These are phyloP conservation scores for Arachnomyces sp. DNA, from an alignment of 2,329 filamentous ascomycete species.

Conservation along the genomic window DNA sequence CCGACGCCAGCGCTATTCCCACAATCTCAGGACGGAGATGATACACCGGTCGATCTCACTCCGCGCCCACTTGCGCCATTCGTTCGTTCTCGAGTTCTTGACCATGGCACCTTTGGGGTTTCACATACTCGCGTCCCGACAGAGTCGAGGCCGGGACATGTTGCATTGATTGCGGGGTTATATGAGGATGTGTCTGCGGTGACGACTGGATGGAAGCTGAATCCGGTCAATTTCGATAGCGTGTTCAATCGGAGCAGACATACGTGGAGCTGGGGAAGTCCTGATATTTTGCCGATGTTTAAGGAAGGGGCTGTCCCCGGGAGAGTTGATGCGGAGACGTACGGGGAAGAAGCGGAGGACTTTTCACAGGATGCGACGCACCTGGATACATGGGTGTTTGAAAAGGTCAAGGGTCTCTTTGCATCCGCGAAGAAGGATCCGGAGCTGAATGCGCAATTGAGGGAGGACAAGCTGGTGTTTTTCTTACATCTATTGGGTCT, in stretches of 20 bases:
- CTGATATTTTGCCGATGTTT: conserved; percentile 97
- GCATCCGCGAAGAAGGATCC: conserved; percentile 68
- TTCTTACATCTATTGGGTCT: conserved; percentile 89
- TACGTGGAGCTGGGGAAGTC: conserved; percentile 98
- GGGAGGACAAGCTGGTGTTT: conserved; percentile 83
- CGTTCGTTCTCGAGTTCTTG: conserved; percentile 77
- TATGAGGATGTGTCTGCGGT: conserved; percentile 98
- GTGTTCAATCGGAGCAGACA: conserved; percentile 95
- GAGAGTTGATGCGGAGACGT: conserved; percentile 77
- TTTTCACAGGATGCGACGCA: conserved; percentile 74
- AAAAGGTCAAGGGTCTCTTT: conserved; percentile 83
- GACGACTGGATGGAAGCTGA: conserved; percentile 96
- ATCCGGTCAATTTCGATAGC: conserved; percentile 96
- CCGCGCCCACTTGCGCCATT: conserved; percentile 83
- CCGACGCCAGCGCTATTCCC: conserved; percentile 54
- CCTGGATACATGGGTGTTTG: conserved; percentile 92
- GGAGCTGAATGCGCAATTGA: conserved; percentile 63
- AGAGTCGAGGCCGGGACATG: conserved; percentile 91
- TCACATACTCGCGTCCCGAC: conserved; percentile 96
- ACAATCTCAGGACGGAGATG: conserved; percentile 19
- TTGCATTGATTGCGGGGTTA: conserved; percentile 89
- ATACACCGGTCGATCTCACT: conserved; percentile 51
- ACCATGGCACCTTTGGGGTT: conserved; percentile 90
- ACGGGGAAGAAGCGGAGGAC: conserved; percentile 79
- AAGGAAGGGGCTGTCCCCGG: conserved; percentile 83